Evolutionary conservation across 441 rosid species (phyloP), one percentile per base, ranked within the genome.

Genomic region (Kokia cookei): DNA sequence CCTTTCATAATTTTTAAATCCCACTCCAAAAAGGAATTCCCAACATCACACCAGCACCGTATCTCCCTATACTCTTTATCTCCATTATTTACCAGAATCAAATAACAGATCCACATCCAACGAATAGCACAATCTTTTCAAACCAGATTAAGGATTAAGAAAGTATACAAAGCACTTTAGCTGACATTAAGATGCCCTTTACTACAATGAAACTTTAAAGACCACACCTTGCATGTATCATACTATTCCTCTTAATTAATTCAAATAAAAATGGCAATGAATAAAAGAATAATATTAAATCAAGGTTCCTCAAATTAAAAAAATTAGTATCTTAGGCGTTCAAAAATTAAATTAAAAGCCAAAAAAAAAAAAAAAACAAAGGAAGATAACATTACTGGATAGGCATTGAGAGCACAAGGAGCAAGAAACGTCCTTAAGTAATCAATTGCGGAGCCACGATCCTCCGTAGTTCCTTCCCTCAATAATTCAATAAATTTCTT

Each of bases 341-440:
- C 27, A 64, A 37, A 17, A n/a, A 35, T 45, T 45, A 45, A 70
- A 42, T 5, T 19, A 42, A 60, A 10, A 67, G 14, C 6, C 35
- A 37, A 66, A 54, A 17, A 35, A 53, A 15, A 29, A 35, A n/a
- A n/a, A 50, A 63, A 69, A 73, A 7, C 9, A 8, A 19, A 78
- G 35, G 42, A 59, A 32, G 47, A 42, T 48, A 61, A n/a, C 37
- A 57, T 22, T 81, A 94, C 97, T 82, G 97, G 97, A 84, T 94
- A 94, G 22, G 97, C 98, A 83, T 93, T 89, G 64, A 94, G 97
- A 77, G 99, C 99, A 84, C 90, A 94, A 3, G 99, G 99, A 69
- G 97, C 97, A 75, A 94, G 93, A 77, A 79, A 83, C 13, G 85
- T 91, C 86, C 97, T 88, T 78, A 88, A 82, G 87, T 93, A 92